A percentile compares a stretch with the other conserved stretches of the same genome.
These are phyloP conservation scores for Thermothelomyces thermophilus DNA, from an alignment of 2,329 filamentous ascomycete species.

Conservation along the genomic window DNA sequence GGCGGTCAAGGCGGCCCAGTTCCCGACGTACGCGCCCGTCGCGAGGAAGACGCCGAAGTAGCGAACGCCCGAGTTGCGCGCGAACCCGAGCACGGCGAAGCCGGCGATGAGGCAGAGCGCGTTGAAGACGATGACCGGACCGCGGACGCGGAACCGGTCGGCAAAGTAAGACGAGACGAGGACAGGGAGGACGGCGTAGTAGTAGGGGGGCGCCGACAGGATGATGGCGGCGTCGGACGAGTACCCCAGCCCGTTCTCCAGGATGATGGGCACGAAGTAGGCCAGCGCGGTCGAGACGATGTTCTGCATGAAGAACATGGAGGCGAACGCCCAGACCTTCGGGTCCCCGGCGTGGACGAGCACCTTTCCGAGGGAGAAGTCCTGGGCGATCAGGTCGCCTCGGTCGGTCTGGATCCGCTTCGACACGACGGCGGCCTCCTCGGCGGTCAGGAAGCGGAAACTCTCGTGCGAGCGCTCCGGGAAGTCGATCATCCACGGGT, in stretches of 20 bases:
- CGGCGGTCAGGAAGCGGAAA: slow-evolving; percentile 49
- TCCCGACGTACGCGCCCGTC: slow-evolving; percentile 61
- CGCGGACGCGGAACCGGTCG: slow-evolving; percentile 54
- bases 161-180: slow-evolving; percentile 56
- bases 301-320: slow-evolving; percentile 61
- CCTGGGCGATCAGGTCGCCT: slow-evolving; percentile 50
- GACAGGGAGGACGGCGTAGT: slow-evolving; percentile 59
- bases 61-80: slow-evolving; percentile 50
- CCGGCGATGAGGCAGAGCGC: slow-evolving; percentile 54
- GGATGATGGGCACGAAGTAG: slow-evolving; percentile 59
- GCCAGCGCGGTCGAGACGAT: slow-evolving; percentile 57
- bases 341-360: slow-evolving; percentile 50
- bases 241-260: slow-evolving; percentile 48
- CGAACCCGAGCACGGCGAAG: slow-evolving; percentile 60
- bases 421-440: slow-evolving; percentile 51
- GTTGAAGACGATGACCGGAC: slow-evolving; percentile 60
- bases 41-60: slow-evolving; percentile 61
- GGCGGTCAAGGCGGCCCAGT: slow-evolving; percentile 60
- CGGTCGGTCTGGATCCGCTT: slow-evolving; percentile 54
- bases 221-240: slow-evolving; percentile 48
- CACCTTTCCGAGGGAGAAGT: slow-evolving; percentile 50
- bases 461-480: slow-evolving; percentile 53
- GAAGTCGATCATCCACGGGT: slow-evolving; percentile 67
- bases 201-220: slow-evolving; percentile 61
- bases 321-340: slow-evolving; percentile 59